phyloP scores from a whole-genome alignment of 2,329 filamentous ascomycete genomes.

The Blumeriella jaapii region DNA sequence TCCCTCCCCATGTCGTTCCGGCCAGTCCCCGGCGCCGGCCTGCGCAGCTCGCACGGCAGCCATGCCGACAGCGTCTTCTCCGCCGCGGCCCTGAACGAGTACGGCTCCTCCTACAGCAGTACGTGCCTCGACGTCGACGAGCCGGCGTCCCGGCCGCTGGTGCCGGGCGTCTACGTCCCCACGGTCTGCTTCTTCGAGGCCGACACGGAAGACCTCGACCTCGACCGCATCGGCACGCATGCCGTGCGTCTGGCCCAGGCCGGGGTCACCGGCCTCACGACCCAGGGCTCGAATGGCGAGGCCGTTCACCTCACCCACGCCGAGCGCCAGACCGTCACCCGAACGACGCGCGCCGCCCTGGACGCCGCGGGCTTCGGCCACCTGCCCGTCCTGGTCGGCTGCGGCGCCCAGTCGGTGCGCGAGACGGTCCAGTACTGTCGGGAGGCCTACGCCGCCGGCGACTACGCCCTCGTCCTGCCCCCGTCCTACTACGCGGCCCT shows the following conservation, averaged over 20 bases:
- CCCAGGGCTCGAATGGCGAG: slow-evolving; percentile 57
- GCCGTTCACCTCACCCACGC: slow-evolving; percentile 52
- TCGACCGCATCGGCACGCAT: slow-evolving; percentile 35
- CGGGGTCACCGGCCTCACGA: slow-evolving; percentile 49
- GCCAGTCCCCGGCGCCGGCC: slow-evolving; percentile 13
- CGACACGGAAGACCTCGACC: slow-evolving; percentile 55
- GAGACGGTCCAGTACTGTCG: slow-evolving; percentile 53
- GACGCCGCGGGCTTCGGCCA: slow-evolving; percentile 44
- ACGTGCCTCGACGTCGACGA: slow-evolving; percentile 26
- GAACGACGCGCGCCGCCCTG: slow-evolving; percentile 47
- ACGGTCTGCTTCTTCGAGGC: slow-evolving; percentile 63
- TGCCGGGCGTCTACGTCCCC: slow-evolving; percentile 56
- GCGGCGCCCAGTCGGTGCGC: slow-evolving; percentile 52
- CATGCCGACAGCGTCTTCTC: slow-evolving; percentile 25
- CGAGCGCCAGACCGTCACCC: slow-evolving; percentile 48
- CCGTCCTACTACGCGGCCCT: slow-evolving; percentile 55
- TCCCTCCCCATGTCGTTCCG: slow-evolving; percentile 30
- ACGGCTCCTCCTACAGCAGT: slow-evolving; percentile 34
- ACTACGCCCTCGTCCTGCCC: slow-evolving; percentile 55
- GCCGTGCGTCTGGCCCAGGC: slow-evolving; percentile 47
- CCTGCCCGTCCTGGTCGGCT: slow-evolving; percentile 55
- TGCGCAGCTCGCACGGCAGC: slow-evolving; percentile 18
- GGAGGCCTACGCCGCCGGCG: slow-evolving; percentile 49
- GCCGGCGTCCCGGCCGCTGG: slow-evolving; percentile 30
- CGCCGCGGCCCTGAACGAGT: slow-evolving; percentile 26